Evolutionary conservation across 2,329 filamentous ascomycete species (phyloP).

Genomic region (Aspergillus neoniger): DNA sequence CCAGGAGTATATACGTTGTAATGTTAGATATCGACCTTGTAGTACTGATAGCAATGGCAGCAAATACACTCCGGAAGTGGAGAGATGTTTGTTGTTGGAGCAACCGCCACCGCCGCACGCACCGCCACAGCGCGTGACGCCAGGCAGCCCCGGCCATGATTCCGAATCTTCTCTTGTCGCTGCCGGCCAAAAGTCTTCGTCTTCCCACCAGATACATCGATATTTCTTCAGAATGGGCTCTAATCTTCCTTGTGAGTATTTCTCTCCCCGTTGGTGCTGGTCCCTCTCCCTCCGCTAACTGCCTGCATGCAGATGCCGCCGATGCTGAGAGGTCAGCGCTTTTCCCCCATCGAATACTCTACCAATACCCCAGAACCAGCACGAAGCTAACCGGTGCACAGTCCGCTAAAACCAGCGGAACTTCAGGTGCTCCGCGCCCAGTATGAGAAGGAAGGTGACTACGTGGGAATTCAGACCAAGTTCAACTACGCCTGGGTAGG

Average conservation of each 20-base stretch:
- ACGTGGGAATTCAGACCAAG: conserved; percentile 95
- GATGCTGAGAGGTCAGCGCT: conserved; percentile 81
- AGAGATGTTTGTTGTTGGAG: conserved; percentile 36
- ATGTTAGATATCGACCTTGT: too few species aligned
- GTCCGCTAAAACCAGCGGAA: conserved; percentile 86
- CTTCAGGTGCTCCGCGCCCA: conserved; percentile 89
- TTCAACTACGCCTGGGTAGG: conserved; percentile 99
- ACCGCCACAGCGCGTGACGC: conserved; percentile 41
- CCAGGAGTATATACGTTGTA: too few species aligned
- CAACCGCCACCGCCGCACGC: conserved; percentile 40
- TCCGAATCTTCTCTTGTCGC: neutral
- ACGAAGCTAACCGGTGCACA: conserved; percentile 41
- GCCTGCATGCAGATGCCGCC: conserved; percentile 72
- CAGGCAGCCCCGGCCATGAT: conserved; percentile 15
- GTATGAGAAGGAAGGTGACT: conserved; percentile 96
- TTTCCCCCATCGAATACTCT: conserved; percentile 8
- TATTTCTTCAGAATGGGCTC: conserved; percentile 40
- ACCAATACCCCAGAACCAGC: neutral
- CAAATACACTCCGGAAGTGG: conserved; percentile 23
- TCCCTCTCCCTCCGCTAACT: neutral
- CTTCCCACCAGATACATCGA: neutral
- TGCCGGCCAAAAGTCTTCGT: neutral
- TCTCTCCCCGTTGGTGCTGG: neutral
- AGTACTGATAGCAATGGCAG: too few species aligned
- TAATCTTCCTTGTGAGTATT: conserved; percentile 53